phyloP scores from a whole-genome alignment of 768 basidiomycete genomes.

The Xerocomus brunneocitrinus region DNA sequence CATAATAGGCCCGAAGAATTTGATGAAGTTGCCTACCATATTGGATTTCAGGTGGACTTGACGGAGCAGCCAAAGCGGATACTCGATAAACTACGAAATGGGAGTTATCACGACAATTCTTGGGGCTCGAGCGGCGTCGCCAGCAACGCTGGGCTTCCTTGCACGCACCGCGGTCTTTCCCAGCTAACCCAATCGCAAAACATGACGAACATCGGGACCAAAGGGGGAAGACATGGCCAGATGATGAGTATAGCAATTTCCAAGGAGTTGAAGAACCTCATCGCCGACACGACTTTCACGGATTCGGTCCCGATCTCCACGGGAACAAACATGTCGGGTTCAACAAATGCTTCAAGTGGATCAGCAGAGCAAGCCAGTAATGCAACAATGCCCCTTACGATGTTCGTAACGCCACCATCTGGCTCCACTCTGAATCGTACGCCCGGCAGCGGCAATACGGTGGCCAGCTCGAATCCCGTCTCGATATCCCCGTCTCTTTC shows the following conservation, averaged over 20 bases:
- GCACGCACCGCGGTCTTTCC: neutral
- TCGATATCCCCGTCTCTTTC: constrained; percentile 36
- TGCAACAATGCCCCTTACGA: constrained; percentile 17
- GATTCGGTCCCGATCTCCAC: constrained; percentile 44
- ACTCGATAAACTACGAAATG: constrained; percentile 71
- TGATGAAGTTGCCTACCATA: constrained; percentile 76
- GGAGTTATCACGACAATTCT: constrained; percentile 55
- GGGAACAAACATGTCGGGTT: constrained; percentile 32
- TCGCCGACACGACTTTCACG: constrained; percentile 46
- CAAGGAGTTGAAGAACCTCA: constrained; percentile 47
- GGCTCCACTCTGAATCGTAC: constrained; percentile 16
- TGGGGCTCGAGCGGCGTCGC: constrained; percentile 5
- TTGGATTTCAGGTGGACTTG: constrained; percentile 96
- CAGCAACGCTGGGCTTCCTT: neutral
- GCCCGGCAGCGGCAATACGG: constrained; percentile 11
- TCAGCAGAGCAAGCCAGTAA: constrained; percentile 8
- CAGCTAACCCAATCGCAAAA: constrained; percentile 16
- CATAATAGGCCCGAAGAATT: constrained; percentile 45
- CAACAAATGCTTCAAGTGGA: constrained; percentile 14
- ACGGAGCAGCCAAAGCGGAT: constrained; percentile 83
- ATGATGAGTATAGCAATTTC: constrained; percentile 40
- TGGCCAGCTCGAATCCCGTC: constrained; percentile 37
- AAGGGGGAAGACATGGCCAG: constrained; percentile 22
- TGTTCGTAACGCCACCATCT: constrained; percentile 13
- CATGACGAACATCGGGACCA: constrained; percentile 18